Base-by-base conservation (phyloP, 2,329 filamentous ascomycete genomes). In the Capronia americana region DNA sequence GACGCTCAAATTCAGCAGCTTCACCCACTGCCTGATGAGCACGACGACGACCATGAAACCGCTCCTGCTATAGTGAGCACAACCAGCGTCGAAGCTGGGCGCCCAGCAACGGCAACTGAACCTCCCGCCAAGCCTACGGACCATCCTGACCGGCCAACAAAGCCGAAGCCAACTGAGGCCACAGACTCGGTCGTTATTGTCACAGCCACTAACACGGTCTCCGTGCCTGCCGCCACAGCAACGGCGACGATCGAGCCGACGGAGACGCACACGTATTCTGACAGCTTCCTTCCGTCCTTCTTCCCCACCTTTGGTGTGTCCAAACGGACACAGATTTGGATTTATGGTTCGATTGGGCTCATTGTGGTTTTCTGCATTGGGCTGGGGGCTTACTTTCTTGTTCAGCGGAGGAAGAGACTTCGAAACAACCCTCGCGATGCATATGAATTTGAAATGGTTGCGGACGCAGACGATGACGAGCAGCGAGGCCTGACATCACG, bases 391-490 rank as follows among this genome's bases (percentile, higher is more conserved):
- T 97, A 94, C 82, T 86, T 96, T 73, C 92, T 87, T 78, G 81
- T 94, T 64, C 91, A 93, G 51, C 89, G 93, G 30, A 89, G 91
- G 64, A 91, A 89, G 76, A 88, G 90, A 48, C 85, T 92, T 28
- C 88, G 88, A 72, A 92, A 91, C 78, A 88, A 87, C 77, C 85
- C 88, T 3, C 87, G 91, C 57, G 91, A 94, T 74, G 89, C 90
- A 76, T 98, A 97, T 78, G 94, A 97, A 73, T 99, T 99, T 72
- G 93, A 97, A 79, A 89, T 97, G 69, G 85, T 99, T 56, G 90
- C 95, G 73, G 90, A 93, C 63, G 90, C 92, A 23, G 93, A 96
- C 72, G 83, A 85, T 17, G 83, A 88, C 72, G 83, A 85, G 30
- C 73, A 80, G 79, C 79, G 66, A 71, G 80, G 75, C 66, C 77